Base-by-base conservation (phyloP, 2,329 filamentous ascomycete genomes). In the Penicillium sp. region DNA sequence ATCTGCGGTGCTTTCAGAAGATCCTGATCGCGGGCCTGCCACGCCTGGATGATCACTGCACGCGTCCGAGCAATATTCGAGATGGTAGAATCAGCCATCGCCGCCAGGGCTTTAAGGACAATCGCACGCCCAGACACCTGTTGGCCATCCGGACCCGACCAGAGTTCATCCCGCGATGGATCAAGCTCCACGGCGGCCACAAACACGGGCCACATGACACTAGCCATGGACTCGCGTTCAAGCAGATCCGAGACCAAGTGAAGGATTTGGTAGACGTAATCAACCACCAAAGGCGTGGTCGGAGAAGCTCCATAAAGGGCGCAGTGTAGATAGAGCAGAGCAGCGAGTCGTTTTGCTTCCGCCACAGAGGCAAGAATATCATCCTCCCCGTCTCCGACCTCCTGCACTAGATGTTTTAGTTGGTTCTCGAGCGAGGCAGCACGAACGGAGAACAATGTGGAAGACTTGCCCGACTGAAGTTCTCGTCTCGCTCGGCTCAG, bases 21-120 rank as follows among this genome's bases (percentile, higher is more conserved):
- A 47, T 75, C 72, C 35, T 72, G 63, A 55, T 84, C 81, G 24
- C 82, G 74, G 47, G 76, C 76, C 59, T 79, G 77, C 82, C 82
- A 84, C 12, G 84, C 76, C 49, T 80, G 82, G 10, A 78, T 73
- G 56, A 84, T 81, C 3, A 84, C 82, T 0, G 79, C 77, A 12
- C 79, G 72, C 8, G 80, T 82, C 22, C 80, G 76, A 10, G 77
- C 73, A 7, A 83, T 75, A 50, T 84, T 84, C 2, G 74, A 73
- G 0, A 82, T 70, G 1, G 80, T 81, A 0, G 74, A 78, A 24
- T 78, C 74, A 0, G 75, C 72, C 73, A 83, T 78, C 1, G 73
- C 72, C 3, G 77, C 72, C n/a, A 82, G 64, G 10, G 77, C 74
- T 26, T 75, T 74, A 13, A 82, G 63, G 2, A 82, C 76, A 15